phyloP scores from a whole-genome alignment of 306 rosid species.

The Rosa rugosa region DNA sequence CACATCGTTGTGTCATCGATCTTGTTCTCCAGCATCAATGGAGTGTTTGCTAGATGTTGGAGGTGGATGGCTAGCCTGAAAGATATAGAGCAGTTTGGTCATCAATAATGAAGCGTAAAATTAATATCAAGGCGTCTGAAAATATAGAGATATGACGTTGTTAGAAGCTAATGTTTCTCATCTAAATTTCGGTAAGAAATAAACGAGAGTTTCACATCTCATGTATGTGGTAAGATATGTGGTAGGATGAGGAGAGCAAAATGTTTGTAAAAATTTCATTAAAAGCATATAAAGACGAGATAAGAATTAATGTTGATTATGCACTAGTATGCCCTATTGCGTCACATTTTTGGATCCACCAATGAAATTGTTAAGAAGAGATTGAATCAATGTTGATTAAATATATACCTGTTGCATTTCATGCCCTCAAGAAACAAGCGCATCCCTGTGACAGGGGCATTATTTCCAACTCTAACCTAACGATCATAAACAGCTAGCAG shows the following conservation, averaged over 20 bases:
- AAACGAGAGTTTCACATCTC: neutral
- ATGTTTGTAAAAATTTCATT: neutral
- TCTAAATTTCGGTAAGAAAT: neutral
- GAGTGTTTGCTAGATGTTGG: conserved; percentile 68
- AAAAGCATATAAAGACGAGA: too few relatives aligned
- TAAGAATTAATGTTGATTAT: too few relatives aligned
- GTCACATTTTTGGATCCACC: too few relatives aligned
- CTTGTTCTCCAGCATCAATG: conserved; percentile 47
- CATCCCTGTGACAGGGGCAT: conserved; percentile 78
- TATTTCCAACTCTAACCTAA: conserved; percentile 65
- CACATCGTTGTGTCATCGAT: conserved; percentile 48
- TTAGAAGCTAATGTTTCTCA: too few relatives aligned
- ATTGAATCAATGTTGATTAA: neutral
- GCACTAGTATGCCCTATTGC: too few relatives aligned
- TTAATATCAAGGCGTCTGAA: neutral
- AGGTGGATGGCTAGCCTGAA: conserved; percentile 80
- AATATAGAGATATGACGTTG: too few relatives aligned
- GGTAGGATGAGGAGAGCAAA: neutral
- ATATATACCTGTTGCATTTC: conserved; percentile 71
- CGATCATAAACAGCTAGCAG: neutral
- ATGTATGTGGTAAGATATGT: neutral
- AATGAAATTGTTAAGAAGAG: too few relatives aligned
- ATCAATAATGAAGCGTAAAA: conserved; percentile 2
- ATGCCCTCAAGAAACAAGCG: conserved; percentile 91
- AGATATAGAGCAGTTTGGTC: neutral